A percentile compares a stretch with the other conserved stretches of the same genome.
Evolutionary conservation across 352 stramenopile genomes (phyloP).

Genomic region (Phytophthora ramorum): DNA sequence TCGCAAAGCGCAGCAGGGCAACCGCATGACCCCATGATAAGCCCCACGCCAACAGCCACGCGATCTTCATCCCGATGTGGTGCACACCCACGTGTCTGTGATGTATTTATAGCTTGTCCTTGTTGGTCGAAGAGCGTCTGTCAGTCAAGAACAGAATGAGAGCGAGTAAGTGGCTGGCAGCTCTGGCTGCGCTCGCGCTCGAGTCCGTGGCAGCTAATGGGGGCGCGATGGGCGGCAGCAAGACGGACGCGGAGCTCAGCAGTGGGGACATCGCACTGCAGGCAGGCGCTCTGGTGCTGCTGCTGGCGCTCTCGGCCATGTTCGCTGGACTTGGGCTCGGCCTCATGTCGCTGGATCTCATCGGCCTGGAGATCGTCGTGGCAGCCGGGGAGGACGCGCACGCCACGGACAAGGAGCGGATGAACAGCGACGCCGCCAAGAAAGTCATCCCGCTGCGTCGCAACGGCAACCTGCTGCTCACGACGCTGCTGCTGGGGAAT

Average conservation of each 20-base stretch:
- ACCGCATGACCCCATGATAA: conserved; percentile 4
- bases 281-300: conserved; percentile 55
- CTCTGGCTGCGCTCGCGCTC: conserved; percentile 11
- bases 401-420: conserved; percentile 69
- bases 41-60: conserved; percentile 12
- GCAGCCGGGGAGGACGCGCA: conserved; percentile 87
- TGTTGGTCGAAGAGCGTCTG: neutral
- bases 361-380: conserved; percentile 97
- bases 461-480: conserved; percentile 97
- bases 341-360: conserved; percentile 98
- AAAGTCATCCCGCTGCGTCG: conserved; percentile 91
- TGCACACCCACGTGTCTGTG: no score
- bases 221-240: conserved; percentile 3
- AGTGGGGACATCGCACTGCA: conserved; percentile 45
- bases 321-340: conserved; percentile 96
- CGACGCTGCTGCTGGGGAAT: conserved; percentile 98
- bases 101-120: conserved; percentile 29
- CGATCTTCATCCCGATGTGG: conserved; percentile 28
- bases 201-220: conserved; percentile 7
- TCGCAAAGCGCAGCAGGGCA: conserved; percentile 20
- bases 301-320: conserved; percentile 88
- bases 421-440: conserved; percentile 63
- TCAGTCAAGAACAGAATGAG: neutral
- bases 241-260: conserved; percentile 16
- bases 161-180: neutral